Evolutionary conservation across 352 stramenopile species (phyloP), one percentile per base, ranked within the genome.

Genomic region (Albugo candida): DNA sequence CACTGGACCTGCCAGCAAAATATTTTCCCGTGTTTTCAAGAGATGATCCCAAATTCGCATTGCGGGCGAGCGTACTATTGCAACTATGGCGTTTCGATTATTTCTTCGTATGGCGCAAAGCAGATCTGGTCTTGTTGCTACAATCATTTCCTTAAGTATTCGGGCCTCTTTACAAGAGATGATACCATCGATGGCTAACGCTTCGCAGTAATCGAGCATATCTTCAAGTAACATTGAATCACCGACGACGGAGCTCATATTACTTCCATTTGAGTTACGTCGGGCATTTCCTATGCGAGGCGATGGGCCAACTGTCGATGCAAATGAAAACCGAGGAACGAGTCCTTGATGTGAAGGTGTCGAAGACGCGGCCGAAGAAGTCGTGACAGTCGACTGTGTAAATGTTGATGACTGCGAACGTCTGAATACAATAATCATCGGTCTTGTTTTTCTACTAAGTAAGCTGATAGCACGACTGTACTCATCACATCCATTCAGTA

Each of bases 131-230:
- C 76, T 72, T 67, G 82, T 83, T 14, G 66, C 47, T 16, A 82
- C 62, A 38, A 89, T 67, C 69, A 89, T 81, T 45, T 84, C 71
- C 49, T 76, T 81, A 8, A 89, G 55, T 44, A 81, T 66, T 31
- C 83, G 69, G 40, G 80, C 60, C 54, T 89, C 76, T 27, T 77
- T 70, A 13, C 52, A 24, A 17, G 68, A 74, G 38, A 89, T 36
- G 17, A 82, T 60, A 34, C 59, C 60, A 14, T 81, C 61, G 13
- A 51, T 58, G 2, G 52, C 67, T 37, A 89, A 50, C 3, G 61
- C 60, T 52, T 89, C 76, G 49, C 76, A 86, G 49, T 78, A 86
- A 51, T 89, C 76, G 53, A 89, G 71, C 76, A 89, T 89, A 39
- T 89, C 76, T 39, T 83, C 73, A 14, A 89, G 49, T 14, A 48